phyloP scores from a whole-genome alignment of 1,139 yeast genomes.

The Saccharomyces hybrid region DNA sequence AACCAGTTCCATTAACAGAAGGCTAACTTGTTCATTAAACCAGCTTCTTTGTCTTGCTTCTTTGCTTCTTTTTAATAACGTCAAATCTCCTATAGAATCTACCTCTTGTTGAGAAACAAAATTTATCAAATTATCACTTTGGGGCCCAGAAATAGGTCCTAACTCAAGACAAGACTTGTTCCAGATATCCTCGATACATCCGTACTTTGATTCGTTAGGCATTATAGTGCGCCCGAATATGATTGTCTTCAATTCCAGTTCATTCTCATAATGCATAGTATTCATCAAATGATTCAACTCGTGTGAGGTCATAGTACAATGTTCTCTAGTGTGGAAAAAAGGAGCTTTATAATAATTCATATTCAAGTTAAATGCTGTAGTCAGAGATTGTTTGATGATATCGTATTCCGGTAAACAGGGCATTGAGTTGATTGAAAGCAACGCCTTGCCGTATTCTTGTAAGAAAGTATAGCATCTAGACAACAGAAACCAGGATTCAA shows the following conservation, averaged over 20 bases:
- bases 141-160: constrained; percentile 48
- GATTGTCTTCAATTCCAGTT: constrained; percentile 7
- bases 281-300: constrained; percentile 35
- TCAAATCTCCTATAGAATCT: constrained; percentile 50
- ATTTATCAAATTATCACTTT: constrained; percentile 37
- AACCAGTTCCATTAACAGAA: constrained; percentile 53
- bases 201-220: constrained; percentile 65
- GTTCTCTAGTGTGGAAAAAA: background rate
- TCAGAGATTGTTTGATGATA: constrained; percentile 9
- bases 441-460: constrained; percentile 68
- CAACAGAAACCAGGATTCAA: constrained; percentile 71
- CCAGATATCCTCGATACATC: constrained; percentile 47
- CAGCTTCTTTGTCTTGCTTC: constrained; percentile 69
- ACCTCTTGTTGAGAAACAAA: constrained; percentile 37
- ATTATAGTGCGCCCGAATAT: constrained; percentile 54
- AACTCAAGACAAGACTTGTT: constrained; percentile 30
- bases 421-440: constrained; percentile 77
- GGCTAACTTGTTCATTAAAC: constrained; percentile 54
- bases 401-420: constrained; percentile 41
- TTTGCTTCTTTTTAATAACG: constrained; percentile 62
- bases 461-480: constrained; percentile 65
- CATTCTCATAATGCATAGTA: constrained; percentile 10
- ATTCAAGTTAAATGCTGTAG: background rate
- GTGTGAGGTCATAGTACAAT: background rate
- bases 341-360: background rate